Base-by-base conservation (phyloP, 1,284 basidiomycete species). In the Exobasidium rhododendri region DNA sequence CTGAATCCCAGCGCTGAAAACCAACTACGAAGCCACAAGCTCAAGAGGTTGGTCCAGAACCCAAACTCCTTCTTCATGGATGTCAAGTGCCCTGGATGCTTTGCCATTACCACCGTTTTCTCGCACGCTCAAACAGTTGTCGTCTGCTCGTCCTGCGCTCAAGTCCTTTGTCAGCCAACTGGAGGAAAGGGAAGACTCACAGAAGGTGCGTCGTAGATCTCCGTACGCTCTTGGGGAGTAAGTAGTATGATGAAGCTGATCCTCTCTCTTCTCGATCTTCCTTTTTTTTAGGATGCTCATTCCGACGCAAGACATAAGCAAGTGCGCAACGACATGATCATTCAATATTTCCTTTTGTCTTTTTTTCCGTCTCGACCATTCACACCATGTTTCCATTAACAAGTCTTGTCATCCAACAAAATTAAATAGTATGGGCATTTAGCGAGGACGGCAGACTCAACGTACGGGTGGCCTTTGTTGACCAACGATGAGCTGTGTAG, bases 161-260 rank as follows among this genome's bases (percentile, higher is more conserved):
- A 89, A 77, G 91, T 97, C 67, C 86, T 99, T 73, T 97, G 92
- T 86, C 94, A 97, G 83, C 96, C 96, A 61, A 97, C 94, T 63
- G 94, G 94, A 85, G 94, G 94, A 85, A 97, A 91, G 86, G 94
- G 94, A 78, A 89, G 94, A 82, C 84, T 98, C 83, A 97, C 94
- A 69, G 94, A 97, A 85, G 96, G 94, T 96, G 80, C 77, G 89
- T 85, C 50, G 32, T 26, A 7, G 22, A 40, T n/a, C n/a, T n/a
- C n/a, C n/a, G n/a, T n/a, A n/a, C n/a, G 31, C 20, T 3, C 1
- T 58, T 43, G 28, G 6, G 13, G 30, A 40, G 13, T 62, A 3
- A n/a, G 17, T 4, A 20, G 29, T 24, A 53, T 47, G 20, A 45
- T 26, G 17, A 49, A 7, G 3, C 28, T 44, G 14, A n/a, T 28